Base-by-base conservation (phyloP, 176 grass and related monocot genomes). In the Puccinellia tenuiflora region DNA sequence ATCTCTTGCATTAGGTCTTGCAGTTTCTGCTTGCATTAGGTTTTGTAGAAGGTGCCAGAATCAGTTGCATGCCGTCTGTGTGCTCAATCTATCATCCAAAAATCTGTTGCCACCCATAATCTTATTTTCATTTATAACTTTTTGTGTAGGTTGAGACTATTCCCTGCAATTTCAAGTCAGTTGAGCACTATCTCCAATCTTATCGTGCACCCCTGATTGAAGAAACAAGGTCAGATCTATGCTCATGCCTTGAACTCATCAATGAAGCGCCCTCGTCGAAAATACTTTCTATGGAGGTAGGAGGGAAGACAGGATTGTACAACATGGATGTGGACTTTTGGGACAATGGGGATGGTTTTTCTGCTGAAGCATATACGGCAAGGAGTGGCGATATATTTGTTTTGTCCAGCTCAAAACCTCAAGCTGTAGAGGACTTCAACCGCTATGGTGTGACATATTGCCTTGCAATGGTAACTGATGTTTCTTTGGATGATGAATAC, bases 351-450 rank as follows among this genome's bases (percentile, higher is more conserved):
- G 65, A 73, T 84, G 45, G 70, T 54, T 66, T 86, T 62, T 85
- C 77, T n/a, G 28, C 52, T 1, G 84, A 91, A 33, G 14, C 37
- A 28, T 94, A 97, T 47, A 88, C 83, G 11, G 72, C 88, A 34
- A 87, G 88, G 50, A 90, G 83, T n/a, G 84, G 92, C 6, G 95
- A 97, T 37, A 57, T 94, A 35, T 94, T 92, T 30, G 39, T 97
- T 68, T 78, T 97, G 10, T 94, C 95, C 31, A 92, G 78, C 35
- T 57, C 74, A 12, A 88, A 85, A 65, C 68, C 85, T 25, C 81
- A 87, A 83, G 2, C 55, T 31, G 68, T 37, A 9, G 68, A 75
- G 2, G 90, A 92, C 16, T 78, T 97, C 0, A 22, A 85, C 38
- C 83, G 90, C 42, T 85, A 87, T 43, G 81, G 78, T 45, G 69